Evolutionary conservation across 2,329 filamentous ascomycete genomes (phyloP).

Genomic region (Plenodomus lindquistii): DNA sequence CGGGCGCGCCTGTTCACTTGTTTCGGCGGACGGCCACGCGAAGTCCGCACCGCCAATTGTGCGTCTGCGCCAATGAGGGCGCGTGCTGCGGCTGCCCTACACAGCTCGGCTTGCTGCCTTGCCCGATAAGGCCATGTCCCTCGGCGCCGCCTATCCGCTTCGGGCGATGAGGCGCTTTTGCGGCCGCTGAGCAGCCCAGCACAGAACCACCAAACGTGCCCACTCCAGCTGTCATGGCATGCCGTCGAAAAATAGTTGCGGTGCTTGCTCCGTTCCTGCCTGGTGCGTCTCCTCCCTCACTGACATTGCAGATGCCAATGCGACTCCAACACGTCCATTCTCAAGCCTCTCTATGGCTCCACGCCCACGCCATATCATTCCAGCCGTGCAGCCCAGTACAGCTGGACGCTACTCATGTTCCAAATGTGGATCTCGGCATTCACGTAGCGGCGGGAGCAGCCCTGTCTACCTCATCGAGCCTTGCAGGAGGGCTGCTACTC

Average conservation of each 20-base stretch:
- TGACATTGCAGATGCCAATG: constrained; percentile 22
- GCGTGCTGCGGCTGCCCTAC: constrained; percentile 19
- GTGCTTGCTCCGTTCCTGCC: constrained; percentile 34
- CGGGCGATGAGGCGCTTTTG: constrained; percentile 29
- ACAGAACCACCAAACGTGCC: constrained; percentile 23
- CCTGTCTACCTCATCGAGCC: constrained; percentile 37
- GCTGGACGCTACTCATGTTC: constrained; percentile 42
- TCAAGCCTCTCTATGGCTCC: constrained; percentile 29
- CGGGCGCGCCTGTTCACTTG: constrained; percentile 28
- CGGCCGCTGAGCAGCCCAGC: constrained; percentile 37
- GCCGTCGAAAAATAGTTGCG: constrained; percentile 29
- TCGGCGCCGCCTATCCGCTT: constrained; percentile 22
- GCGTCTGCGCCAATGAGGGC: constrained; percentile 31
- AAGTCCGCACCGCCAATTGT: constrained; percentile 41
- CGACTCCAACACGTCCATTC: constrained; percentile 36
- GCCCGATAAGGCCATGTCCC: constrained; percentile 26
- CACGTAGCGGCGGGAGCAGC: constrained; percentile 43
- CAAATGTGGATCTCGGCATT: constrained; percentile 43
- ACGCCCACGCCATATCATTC: constrained; percentile 41
- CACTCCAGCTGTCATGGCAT: constrained; percentile 40
- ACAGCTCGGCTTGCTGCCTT: constrained; percentile 25
- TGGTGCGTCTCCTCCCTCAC: constrained; percentile 16
- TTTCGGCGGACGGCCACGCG: constrained; percentile 36
- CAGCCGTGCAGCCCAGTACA: constrained; percentile 30
- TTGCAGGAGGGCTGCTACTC: constrained; percentile 25